Conservation (phyloP, 176 grass and related monocot species). For the Phoenix dactylifera region DNA sequence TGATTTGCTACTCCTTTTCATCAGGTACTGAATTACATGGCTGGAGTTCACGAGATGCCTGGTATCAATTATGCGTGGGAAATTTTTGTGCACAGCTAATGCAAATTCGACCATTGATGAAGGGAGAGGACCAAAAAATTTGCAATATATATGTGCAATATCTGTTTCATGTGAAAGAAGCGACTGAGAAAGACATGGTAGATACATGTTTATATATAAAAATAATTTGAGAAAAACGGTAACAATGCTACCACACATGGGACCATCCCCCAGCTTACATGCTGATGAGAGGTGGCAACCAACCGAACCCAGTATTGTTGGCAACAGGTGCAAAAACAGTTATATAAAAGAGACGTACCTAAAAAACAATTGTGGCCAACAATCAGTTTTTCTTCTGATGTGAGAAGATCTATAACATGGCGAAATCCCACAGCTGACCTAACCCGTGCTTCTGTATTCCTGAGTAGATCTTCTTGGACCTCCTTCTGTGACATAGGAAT, state of each 20-base stretch:
- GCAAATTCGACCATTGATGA: slow-evolving; percentile 63
- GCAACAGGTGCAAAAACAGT: neutral
- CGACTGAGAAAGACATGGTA: slow-evolving; percentile 6
- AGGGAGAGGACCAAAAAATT: slow-evolving; percentile 85
- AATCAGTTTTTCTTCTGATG: slow-evolving; percentile 70
- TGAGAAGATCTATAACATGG: slow-evolving; percentile 91
- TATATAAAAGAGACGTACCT: slow-evolving; percentile 36
- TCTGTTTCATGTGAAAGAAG: slow-evolving; percentile 51
- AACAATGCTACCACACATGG: too few relatives aligned
- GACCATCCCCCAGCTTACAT: too few relatives aligned
- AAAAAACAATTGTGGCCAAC: slow-evolving; percentile 92
- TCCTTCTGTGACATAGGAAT: slow-evolving; percentile 45
- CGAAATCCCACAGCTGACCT: slow-evolving; percentile 72
- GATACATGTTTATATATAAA: neutral
- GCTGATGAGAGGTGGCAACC: too few relatives aligned
- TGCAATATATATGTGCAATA: slow-evolving; percentile 69
- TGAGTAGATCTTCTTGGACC: slow-evolving; percentile 57
- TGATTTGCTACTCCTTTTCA: slow-evolving; percentile 81
- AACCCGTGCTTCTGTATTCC: slow-evolving; percentile 40
- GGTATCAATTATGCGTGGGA: slow-evolving; percentile 72
- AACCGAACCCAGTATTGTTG: too few relatives aligned
- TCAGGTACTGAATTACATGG: slow-evolving; percentile 41
- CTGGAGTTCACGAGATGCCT: slow-evolving; percentile 64
- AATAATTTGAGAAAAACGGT: too few relatives aligned
- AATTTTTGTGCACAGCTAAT: slow-evolving; percentile 50